These are phyloP conservation scores for Gracilaria domingensis DNA, from an alignment of 23 red algal species.

Conservation along the genomic window DNA sequence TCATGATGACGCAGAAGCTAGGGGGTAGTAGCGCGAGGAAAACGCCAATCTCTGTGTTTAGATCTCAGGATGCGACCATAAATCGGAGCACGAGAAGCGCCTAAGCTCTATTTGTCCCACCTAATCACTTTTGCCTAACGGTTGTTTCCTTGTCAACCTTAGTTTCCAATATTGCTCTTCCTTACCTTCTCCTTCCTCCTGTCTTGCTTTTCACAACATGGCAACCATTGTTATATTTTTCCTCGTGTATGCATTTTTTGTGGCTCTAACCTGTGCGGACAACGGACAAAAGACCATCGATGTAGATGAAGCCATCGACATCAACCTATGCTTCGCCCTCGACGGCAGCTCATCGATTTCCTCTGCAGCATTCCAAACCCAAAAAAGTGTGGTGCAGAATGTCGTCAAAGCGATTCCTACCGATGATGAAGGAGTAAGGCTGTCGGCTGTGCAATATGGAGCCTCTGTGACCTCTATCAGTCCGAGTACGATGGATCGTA, in stretches of 20 bases:
- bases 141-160: too few relatives aligned
- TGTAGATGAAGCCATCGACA: not conserved
- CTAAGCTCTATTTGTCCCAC: not conserved
- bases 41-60: too few relatives aligned
- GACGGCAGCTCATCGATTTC: constrained; percentile 30
- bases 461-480: constrained; percentile 12
- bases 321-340: constrained; percentile 27
- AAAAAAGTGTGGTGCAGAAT: constrained; percentile 2
- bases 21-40: too few relatives aligned
- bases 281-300: not conserved
- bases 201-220: not conserved
- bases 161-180: not conserved
- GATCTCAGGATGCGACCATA: too few relatives aligned
- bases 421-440: not conserved
- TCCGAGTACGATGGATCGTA: constrained; percentile 1
- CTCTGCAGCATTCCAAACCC: not conserved
- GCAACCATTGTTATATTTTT: not conserved
- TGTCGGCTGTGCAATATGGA: constrained; percentile 24
- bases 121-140: not conserved
- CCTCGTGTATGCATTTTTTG: not conserved
- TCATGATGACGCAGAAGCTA: too few relatives aligned
- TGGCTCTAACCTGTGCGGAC: not conserved
- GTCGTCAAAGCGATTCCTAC: not conserved
- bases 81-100: too few relatives aligned
- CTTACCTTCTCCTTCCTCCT: not conserved